Conservation (phyloP, 2,329 filamentous ascomycete genomes). For the Penicillium sp. region DNA sequence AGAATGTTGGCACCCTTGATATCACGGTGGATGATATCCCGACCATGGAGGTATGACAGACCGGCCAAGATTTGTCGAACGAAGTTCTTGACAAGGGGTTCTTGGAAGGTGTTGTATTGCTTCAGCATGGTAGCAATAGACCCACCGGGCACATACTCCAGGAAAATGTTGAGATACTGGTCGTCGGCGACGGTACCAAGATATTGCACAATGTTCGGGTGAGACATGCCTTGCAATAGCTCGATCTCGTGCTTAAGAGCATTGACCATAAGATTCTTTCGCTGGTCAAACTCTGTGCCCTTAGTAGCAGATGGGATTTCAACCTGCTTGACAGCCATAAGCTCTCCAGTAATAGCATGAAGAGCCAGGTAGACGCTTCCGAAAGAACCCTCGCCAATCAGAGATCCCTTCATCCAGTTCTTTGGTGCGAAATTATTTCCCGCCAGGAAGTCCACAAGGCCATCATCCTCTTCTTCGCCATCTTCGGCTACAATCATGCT, state of each 20-base stretch:
- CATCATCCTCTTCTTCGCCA: conserved; percentile 75
- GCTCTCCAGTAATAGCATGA: conserved; percentile 92
- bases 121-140: conserved; percentile 98
- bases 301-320: conserved; percentile 80
- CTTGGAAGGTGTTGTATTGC: conserved; percentile 91
- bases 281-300: conserved; percentile 74
- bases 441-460: conserved; percentile 68
- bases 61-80: conserved; percentile 93
- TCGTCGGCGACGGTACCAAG: conserved; percentile 90
- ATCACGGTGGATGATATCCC: conserved; percentile 96
- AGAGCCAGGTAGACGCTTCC: conserved; percentile 93
- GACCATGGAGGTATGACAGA: conserved; percentile 86
- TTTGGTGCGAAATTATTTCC: conserved; percentile 94
- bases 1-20: conserved; percentile 99
- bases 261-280: conserved; percentile 97
- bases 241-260: conserved; percentile 96
- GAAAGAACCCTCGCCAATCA: conserved; percentile 96
- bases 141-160: conserved; percentile 96
- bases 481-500: conserved; percentile 84
- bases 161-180: conserved; percentile 96
- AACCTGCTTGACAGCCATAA: conserved; percentile 98
- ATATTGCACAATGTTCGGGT: conserved; percentile 97
- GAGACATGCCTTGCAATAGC: conserved; percentile 86
- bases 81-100: conserved; percentile 92
- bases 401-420: conserved; percentile 98